Base-by-base conservation (phyloP, 2,329 filamentous ascomycete genomes). In the Nigrospora osmanthi region DNA sequence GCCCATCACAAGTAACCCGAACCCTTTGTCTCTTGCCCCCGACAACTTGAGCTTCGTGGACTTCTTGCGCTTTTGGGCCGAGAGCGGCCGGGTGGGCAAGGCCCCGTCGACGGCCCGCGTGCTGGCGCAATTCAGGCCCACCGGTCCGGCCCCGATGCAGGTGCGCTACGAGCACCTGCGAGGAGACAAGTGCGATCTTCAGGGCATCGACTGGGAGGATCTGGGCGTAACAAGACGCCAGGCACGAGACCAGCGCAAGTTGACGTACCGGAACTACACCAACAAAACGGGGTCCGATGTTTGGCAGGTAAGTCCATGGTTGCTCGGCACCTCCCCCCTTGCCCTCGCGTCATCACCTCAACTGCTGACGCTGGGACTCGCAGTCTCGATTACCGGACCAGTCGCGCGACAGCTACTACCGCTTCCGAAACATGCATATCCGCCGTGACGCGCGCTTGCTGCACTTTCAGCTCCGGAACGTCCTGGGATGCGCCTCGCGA, bases 401-500 rank as follows among this genome's bases (percentile, higher is more conserved):
- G 5, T 28, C 23, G 23, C 23, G 23, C 9, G 23, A 7, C 5
- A 74, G 63, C 51, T 82, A 74, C 56, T 82, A 82, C 55, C 69
- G 71, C 42, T 85, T 83, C 55, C 70, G 69, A 35, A 69, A 66
- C 35, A 80, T 81, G 70, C 68, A 76, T 48, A 66, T 83, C 36
- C 68, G 71, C 38, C 67, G 66, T 16, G 67, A 79, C 42, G 66
- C 80, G 19, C 67, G 72, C 48, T 60, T 84, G 15, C 67, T 77
- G n/a, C 81, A 85, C 60, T 85, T 84, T 49, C 81, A 85, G 56
- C 66, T 85, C 12, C 76, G 81, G 37, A 82, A 81, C 53, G 67
- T 83, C 14, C 62, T 85, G 16, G 77, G 76, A 3, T 75, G 73
- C 53, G 69, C 75, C 6, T 77, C 75, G 10, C 68, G 73, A 31